Evolutionary conservation across 1,284 basidiomycete genomes (phyloP).

Genomic region (Ustilago bromivora): DNA sequence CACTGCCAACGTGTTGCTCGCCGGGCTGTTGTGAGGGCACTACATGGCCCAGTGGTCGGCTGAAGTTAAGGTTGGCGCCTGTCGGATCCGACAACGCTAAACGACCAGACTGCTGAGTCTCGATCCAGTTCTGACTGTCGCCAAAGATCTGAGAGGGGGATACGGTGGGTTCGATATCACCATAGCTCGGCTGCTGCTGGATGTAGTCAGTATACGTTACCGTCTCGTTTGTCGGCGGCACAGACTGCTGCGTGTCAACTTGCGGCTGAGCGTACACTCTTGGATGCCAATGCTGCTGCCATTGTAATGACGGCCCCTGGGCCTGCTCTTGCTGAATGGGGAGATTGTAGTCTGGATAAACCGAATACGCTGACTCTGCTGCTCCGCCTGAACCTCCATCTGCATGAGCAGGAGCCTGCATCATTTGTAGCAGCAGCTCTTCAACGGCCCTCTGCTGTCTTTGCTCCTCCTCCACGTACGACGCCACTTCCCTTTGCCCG

Average conservation of each 20-base stretch:
- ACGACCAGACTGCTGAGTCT: neutral
- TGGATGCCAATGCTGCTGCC: neutral
- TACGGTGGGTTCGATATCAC: neutral
- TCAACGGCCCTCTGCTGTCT: conserved; percentile 26
- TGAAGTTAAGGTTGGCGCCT: neutral
- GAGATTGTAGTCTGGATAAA: neutral
- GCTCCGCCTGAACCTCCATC: neutral
- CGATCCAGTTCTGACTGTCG: neutral
- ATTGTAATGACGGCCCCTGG: neutral
- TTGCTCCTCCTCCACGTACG: conserved; percentile 11
- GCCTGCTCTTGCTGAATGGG: neutral
- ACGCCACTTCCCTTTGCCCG: no score
- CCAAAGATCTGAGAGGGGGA: neutral
- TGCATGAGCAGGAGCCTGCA: neutral
- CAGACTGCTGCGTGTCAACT: neutral
- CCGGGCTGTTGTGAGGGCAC: neutral
- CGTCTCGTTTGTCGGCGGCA: neutral
- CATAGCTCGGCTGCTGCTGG: neutral
- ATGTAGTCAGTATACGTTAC: neutral
- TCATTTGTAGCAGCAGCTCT: conserved; percentile 12
- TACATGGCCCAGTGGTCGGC: neutral
- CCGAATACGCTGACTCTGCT: neutral
- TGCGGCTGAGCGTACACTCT: neutral
- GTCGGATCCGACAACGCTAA: neutral
- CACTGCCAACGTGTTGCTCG: neutral